These are phyloP conservation scores for Aeminium ludgeri DNA, from an alignment of 495 filamentous ascomycete species.

Conservation along the genomic window DNA sequence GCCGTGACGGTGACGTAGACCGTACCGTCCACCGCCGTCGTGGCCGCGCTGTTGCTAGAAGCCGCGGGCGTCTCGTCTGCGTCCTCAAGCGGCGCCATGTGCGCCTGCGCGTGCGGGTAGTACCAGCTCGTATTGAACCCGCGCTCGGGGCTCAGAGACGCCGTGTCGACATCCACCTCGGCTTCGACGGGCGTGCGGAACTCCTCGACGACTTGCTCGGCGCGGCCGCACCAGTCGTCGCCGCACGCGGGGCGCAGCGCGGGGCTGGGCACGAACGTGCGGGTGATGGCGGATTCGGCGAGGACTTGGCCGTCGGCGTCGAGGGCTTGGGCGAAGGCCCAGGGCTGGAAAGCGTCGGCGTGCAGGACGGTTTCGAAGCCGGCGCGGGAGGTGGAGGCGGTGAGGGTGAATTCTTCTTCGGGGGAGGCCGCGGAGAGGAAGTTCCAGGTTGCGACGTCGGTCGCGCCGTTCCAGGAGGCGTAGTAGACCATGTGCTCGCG, in stretches of 20 bases:
- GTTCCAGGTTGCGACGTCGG: conserved; percentile 16
- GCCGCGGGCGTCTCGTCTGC: too few species aligned
- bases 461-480: conserved; percentile 15
- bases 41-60: too few species aligned
- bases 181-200: conserved; percentile 1
- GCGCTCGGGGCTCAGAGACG: conserved; percentile 4
- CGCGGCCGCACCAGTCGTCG: conserved; percentile 10
- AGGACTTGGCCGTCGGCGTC: conserved; percentile 13
- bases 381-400: conserved; percentile 5
- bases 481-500: conserved; percentile 13
- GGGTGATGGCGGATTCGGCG: conserved; percentile 6
- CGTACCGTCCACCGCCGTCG: too few species aligned
- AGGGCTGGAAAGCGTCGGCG: conserved; percentile 1
- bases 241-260: conserved; percentile 8
- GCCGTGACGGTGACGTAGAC: too few species aligned
- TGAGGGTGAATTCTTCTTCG: conserved; percentile 5
- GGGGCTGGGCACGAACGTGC: conserved; percentile 15
- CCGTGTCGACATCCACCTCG: background rate
- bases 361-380: conserved; percentile 21
- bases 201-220: conserved; percentile 1
- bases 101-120: too few species aligned
- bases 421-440: conserved; percentile 13
- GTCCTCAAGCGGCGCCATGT: too few species aligned
- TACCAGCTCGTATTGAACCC: conserved; percentile 14
- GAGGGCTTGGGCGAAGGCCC: conserved; percentile 18